Base-by-base conservation (phyloP, 2,329 filamentous ascomycete genomes). In the Blastomyces parvus region DNA sequence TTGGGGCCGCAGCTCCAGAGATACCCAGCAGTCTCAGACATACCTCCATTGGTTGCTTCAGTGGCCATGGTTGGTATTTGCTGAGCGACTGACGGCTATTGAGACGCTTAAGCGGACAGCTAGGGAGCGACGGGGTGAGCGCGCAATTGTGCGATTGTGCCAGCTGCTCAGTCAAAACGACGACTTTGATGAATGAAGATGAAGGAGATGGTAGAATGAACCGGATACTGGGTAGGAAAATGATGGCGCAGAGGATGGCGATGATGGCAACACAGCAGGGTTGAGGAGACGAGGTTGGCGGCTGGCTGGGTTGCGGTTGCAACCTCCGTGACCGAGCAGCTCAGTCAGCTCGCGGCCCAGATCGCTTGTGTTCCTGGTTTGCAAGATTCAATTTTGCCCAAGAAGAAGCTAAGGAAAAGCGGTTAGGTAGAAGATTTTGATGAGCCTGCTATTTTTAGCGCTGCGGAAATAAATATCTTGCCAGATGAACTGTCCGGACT, bases 11-110 rank as follows among this genome's bases (percentile, higher is more conserved):
- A 14, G 48, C 25, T 22, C 25, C 25, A 25, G 42, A 25, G 17
- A 36, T 19, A 59, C 17, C 22, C 22, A 46, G 27, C 19, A 48
- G 42, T 44, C 38, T 59, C 40, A 38, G 22, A 36, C 27, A 48
- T 40, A 33, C 57, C 42, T 59, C 40, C 57, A 59, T 59, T 59
- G 57, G 33, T 22, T 33, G 57, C 13, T 48, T 59, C 57, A 36
- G 40, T 36, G 22, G 57, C 57, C 57, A 59, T 59, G 40, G 57
- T 17, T 30, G 42, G 57, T 46, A 48, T 22, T 27, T 46, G 42
- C 11, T 33, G n/a, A 33, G 40, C 30, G 11, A 52, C 22, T 14
- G 19, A 14, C 40, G 36, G 30, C 2, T 46, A 33, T n/a, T n/a
- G 14, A 40, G 38, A 25, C 8, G 56, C 9, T 25, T 8, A 42